phyloP scores from a whole-genome alignment of 371 early-diverging fungal genomes.

The Mucor plumbeus region DNA sequence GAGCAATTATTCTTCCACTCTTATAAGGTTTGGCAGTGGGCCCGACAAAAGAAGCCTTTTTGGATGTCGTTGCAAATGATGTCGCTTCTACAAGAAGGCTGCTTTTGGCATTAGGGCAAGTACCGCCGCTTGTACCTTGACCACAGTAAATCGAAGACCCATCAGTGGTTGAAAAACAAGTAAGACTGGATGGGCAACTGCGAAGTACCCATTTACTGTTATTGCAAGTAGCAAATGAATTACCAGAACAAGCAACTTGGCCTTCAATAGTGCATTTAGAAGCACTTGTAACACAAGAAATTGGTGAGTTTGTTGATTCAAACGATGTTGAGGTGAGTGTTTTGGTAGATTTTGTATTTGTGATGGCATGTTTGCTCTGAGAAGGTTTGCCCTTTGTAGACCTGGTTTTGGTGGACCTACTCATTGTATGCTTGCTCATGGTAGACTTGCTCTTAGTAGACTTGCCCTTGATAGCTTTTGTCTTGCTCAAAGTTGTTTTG shows the following conservation, averaged over 20 bases:
- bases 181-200: slow-evolving; percentile 29
- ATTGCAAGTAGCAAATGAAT: slow-evolving; percentile 35
- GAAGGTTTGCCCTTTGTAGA: background rate
- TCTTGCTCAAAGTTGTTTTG: background rate
- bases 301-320: background rate
- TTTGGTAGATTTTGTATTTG: background rate
- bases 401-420: background rate
- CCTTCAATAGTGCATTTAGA: slow-evolving; percentile 19
- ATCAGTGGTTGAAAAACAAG: slow-evolving; percentile 41
- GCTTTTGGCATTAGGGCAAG: background rate
- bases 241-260: slow-evolving; percentile 22
- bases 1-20: slow-evolving; percentile 27
- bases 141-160: slow-evolving; percentile 44
- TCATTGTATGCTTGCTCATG: background rate
- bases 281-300: slow-evolving; percentile 20
- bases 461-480: background rate
- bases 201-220: slow-evolving; percentile 33
- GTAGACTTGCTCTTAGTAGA: background rate
- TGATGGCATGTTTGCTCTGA: background rate
- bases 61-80: slow-evolving; percentile 4
- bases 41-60: slow-evolving; percentile 17
- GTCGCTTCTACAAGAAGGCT: background rate
- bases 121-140: slow-evolving; percentile 12
- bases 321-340: slow-evolving; percentile 12
- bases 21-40: slow-evolving; percentile 34